Base-by-base conservation (phyloP, 2,329 filamentous ascomycete genomes). In the Colletotrichum salicis region DNA sequence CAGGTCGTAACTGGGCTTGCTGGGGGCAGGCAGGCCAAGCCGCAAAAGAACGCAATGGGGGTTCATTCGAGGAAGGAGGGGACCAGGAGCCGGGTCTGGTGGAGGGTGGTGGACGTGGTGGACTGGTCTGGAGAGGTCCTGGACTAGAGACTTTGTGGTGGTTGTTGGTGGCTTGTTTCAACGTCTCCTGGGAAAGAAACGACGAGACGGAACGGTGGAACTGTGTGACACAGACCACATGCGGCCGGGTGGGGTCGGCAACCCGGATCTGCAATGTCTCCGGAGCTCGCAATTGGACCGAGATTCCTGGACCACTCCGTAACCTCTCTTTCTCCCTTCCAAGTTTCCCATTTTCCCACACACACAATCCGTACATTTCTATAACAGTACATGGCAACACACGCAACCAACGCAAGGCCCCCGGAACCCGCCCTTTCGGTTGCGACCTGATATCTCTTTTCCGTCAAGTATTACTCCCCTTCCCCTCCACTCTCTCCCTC, bases 161-260 rank as follows among this genome's bases (percentile, higher is more conserved):
- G 41, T n/a, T 48, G 41, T 7, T 48, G 41, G 41, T 48, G 41
- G 41, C 19, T 27, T 59, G 35, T 22, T 31, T 33, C 12, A 51
- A 22, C n/a, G 19, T 31, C 13, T 19, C 27, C 27, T 29, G 27
- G 27, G 27, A 29, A 22, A 4, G 13, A 13, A 31, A 48, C 27
- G 31, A 5, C 3, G 51, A 52, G 41, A 48, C 41, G 41, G 33
- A 33, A 33, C 37, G 29, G 37, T 45, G 13, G 19, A 15, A 52
- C 7, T 41, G 37, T 41, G 63, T 56, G 35, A 56, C 55, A 48
- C 55, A 66, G 24, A 59, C 41, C 52, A 64, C 54, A 65, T 59
- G 67, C 60, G 67, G 60, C 52, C 54, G 12, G 41, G 54, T 45
- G 67, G 59, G 27, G 31, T 35, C 54, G 54, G 60, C 3, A 15